Percentiles rank a stretch among this genome's conserved stretches.
Evolutionary conservation across 108 stramenopile genomes (phyloP).

Genomic region (Fragilaria radians): DNA sequence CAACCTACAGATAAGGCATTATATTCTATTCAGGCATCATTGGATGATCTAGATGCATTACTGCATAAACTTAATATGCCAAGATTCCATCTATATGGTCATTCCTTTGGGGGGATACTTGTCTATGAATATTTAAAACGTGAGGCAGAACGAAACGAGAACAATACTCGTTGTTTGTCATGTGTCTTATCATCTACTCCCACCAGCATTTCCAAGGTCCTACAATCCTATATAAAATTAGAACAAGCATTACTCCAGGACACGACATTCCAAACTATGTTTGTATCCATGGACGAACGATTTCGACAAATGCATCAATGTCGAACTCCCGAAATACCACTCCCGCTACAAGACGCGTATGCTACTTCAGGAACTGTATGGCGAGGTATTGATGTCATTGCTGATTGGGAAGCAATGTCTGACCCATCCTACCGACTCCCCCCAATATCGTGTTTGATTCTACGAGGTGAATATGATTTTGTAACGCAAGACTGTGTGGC

Average conservation of each 20-base stretch:
- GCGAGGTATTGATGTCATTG: too few relatives aligned
- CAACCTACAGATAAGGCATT: conserved; percentile 40
- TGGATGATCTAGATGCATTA: conserved; percentile 37
- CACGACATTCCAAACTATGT: too few relatives aligned
- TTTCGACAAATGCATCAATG: too few relatives aligned
- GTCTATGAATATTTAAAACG: conserved; percentile 60
- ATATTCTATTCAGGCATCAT: conserved; percentile 39
- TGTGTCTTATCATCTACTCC: conserved; percentile 51
- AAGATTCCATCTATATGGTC: conserved; percentile 59
- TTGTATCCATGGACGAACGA: too few relatives aligned
- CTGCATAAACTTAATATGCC: conserved; percentile 31
- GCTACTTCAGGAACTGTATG: too few relatives aligned
- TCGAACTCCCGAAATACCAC: too few relatives aligned
- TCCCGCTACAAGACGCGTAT: too few relatives aligned
- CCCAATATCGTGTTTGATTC: conserved; percentile 20
- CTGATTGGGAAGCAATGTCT: too few relatives aligned
- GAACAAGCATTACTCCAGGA: too few relatives aligned
- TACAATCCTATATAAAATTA: too few relatives aligned
- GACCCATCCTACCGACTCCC: too few relatives aligned
- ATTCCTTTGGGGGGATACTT: conserved; percentile 52
- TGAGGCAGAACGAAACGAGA: too few relatives aligned
- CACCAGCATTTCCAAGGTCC: conserved; percentile 24
- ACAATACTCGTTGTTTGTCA: conserved; percentile 46
- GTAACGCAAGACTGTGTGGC: conserved; percentile 35
- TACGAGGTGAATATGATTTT: conserved; percentile 57